These are phyloP conservation scores for Aureobasidium sp. DNA, from an alignment of 2,329 filamentous ascomycete genomes.

Conservation along the genomic window DNA sequence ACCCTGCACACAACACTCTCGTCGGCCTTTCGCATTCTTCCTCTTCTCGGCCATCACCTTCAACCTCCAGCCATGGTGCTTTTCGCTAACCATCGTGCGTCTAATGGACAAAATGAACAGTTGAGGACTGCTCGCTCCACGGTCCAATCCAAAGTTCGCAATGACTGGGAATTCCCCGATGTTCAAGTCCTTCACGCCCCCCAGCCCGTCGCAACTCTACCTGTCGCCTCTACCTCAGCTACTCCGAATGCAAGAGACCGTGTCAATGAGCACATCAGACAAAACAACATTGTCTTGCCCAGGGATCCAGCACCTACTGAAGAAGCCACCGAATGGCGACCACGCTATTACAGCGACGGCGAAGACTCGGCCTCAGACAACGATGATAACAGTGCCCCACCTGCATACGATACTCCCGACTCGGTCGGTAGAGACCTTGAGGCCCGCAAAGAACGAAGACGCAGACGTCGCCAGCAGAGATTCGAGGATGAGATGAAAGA, in stretches of 20 bases:
- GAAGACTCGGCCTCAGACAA: constrained; percentile 22
- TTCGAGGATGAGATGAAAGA: constrained; percentile 44
- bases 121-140: constrained; percentile 33
- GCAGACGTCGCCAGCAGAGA: constrained; percentile 27
- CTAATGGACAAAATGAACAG: constrained; percentile 27
- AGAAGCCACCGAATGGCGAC: constrained; percentile 25
- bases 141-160: constrained; percentile 33
- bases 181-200: constrained; percentile 17
- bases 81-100: constrained; percentile 18
- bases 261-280: constrained; percentile 5
- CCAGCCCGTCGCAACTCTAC: too few species aligned
- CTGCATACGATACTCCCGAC: constrained; percentile 35
- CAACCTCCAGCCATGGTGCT: constrained; percentile 17
- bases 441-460: constrained; percentile 23
- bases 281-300: neutral
- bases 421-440: constrained; percentile 28
- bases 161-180: constrained; percentile 37
- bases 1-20: neutral
- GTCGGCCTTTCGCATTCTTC: neutral
- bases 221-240: neutral
- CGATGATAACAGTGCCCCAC: constrained; percentile 10
- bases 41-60: neutral
- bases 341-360: constrained; percentile 33
- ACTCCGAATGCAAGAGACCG: neutral
- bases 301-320: neutral